A percentile compares a stretch with the other conserved stretches of the same genome.
Conservation (phyloP, 2,329 filamentous ascomycete species). For the Ophiostoma angusticollis region DNA sequence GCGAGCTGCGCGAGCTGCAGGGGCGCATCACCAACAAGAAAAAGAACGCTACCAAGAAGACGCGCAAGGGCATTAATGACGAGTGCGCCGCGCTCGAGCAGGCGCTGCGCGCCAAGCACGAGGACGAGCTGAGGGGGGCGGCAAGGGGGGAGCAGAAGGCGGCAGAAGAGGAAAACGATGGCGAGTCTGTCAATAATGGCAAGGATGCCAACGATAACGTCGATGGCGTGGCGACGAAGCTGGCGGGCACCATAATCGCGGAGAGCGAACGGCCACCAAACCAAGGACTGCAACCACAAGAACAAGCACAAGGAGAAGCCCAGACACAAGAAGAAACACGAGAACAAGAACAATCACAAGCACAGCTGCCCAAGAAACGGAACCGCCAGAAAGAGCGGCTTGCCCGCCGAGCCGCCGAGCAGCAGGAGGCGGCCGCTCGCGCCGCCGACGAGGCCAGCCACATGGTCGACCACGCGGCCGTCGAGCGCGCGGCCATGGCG, state of each 20-base stretch:
- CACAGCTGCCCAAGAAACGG: constrained; percentile 48
- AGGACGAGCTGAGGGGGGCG: constrained; percentile 40
- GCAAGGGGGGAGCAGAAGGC: constrained; percentile 16
- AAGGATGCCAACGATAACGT: constrained; percentile 9
- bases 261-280: too few species aligned
- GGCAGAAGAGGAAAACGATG: constrained; percentile 10
- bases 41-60: constrained; percentile 90
- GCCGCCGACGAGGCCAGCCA: constrained; percentile 63
- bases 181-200: constrained; percentile 12
- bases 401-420: constrained; percentile 76
- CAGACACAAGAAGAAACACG: constrained; percentile 2
- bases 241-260: constrained; percentile 12
- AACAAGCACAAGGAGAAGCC: constrained; percentile 12
- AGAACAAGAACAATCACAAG: constrained; percentile 3
- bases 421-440: constrained; percentile 52
- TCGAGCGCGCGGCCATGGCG: constrained; percentile 60
- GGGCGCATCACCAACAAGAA: constrained; percentile 85
- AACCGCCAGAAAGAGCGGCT: constrained; percentile 88
- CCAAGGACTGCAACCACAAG: constrained; percentile 9
- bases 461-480: constrained; percentile 59
- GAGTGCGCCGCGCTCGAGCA: constrained; percentile 63
- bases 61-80: constrained; percentile 58
- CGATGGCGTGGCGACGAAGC: constrained; percentile 1
- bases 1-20: constrained; percentile 79
- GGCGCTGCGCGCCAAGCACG: constrained; percentile 53